Conservation (phyloP, 2,329 filamentous ascomycete genomes). For the Aphanocladium album region DNA sequence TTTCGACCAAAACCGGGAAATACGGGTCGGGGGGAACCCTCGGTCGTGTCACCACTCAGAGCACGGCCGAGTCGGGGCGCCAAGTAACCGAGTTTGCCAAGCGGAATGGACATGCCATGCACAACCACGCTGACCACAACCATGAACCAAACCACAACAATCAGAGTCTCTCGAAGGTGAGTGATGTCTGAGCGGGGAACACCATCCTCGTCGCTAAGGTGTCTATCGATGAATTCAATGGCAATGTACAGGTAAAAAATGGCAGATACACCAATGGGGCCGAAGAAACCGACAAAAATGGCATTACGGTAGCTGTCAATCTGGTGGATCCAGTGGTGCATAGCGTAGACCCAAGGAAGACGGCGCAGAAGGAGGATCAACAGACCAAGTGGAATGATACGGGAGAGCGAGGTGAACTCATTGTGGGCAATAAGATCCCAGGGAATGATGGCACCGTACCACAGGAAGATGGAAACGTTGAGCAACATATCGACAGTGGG, state of each 20-base stretch:
- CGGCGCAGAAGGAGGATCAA: slow-evolving; percentile 73
- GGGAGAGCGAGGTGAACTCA: slow-evolving; percentile 64
- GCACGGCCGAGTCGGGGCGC: slow-evolving; percentile 50
- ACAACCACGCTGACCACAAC: slow-evolving; percentile 79
- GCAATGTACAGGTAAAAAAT: slow-evolving; percentile 85
- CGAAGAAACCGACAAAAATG: slow-evolving; percentile 86
- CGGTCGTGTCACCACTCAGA: slow-evolving; percentile 12
- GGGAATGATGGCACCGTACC: slow-evolving; percentile 81
- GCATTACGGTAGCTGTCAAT: slow-evolving; percentile 72
- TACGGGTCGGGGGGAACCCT: background rate
- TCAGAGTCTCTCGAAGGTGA: slow-evolving; percentile 59
- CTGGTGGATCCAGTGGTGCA: slow-evolving; percentile 73
- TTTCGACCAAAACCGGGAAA: slow-evolving; percentile 11
- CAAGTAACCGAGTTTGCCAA: slow-evolving; percentile 61
- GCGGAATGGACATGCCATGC: slow-evolving; percentile 75
- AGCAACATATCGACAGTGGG: slow-evolving; percentile 93
- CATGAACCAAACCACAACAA: slow-evolving; percentile 80
- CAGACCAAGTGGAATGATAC: slow-evolving; percentile 68
- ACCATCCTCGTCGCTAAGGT: slow-evolving; percentile 51
- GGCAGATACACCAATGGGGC: slow-evolving; percentile 84
- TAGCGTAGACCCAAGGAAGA: slow-evolving; percentile 66
- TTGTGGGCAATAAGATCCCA: slow-evolving; percentile 68
- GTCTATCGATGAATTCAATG: slow-evolving; percentile 62
- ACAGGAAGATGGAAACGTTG: slow-evolving; percentile 83
- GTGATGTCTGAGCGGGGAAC: slow-evolving; percentile 60